Percentiles rank a stretch among this genome's conserved stretches.
phyloP scores from a whole-genome alignment of 306 rosid species.

The Dryas drummondii region DNA sequence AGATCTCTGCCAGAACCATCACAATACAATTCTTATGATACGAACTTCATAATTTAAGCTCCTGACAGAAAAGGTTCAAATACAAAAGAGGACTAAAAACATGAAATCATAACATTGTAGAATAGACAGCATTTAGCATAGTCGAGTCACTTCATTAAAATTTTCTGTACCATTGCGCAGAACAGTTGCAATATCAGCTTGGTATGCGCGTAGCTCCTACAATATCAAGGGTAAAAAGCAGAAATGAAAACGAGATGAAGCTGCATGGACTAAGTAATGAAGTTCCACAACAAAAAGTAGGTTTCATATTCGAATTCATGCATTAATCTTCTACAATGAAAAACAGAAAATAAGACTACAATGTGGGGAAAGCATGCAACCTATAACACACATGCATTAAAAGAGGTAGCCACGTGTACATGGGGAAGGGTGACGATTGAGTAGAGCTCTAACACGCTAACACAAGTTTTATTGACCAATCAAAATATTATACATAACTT shows the following conservation, averaged over 20 bases:
- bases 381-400: not conserved
- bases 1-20: not conserved
- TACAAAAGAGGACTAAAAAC: slow-evolving; percentile 17
- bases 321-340: not conserved
- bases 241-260: slow-evolving; percentile 28
- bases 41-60: not conserved
- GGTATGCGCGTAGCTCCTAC: slow-evolving; percentile 98
- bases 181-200: slow-evolving; percentile 93
- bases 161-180: slow-evolving; percentile 75
- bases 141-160: slow-evolving; percentile 14
- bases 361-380: not conserved
- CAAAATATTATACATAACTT: not conserved
- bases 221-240: slow-evolving; percentile 18
- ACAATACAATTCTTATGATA: not conserved
- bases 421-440: not conserved
- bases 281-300: slow-evolving; percentile 6
- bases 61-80: not conserved
- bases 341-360: not conserved
- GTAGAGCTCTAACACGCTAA: not conserved
- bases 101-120: slow-evolving; percentile 9
- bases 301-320: not conserved
- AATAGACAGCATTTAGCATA: slow-evolving; percentile 14
- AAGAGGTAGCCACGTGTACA: not conserved
- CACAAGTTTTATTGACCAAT: not conserved
- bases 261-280: slow-evolving; percentile 20